A percentile compares a stretch with the other conserved stretches of the same genome.
Conservation (phyloP, 179 eudicot species). For the Dionaea muscipula region DNA sequence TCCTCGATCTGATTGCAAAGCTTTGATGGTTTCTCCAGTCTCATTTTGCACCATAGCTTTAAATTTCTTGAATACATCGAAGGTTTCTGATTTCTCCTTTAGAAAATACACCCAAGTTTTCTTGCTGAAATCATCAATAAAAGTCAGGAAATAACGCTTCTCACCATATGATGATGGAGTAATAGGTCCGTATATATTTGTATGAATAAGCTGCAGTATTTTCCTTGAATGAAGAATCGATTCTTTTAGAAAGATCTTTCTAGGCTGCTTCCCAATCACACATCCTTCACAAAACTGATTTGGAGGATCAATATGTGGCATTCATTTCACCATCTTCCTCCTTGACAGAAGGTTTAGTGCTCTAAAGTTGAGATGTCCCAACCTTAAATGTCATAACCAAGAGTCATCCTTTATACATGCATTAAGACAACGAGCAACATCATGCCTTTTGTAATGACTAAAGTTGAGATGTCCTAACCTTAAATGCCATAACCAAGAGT, state of each 20-base stretch:
- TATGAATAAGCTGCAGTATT: not conserved
- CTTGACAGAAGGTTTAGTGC: not conserved
- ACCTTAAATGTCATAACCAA: not conserved
- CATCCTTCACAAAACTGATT: not conserved
- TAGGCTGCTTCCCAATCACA: not conserved
- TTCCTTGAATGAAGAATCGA: not conserved
- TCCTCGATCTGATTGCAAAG: not conserved
- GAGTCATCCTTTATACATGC: not conserved
- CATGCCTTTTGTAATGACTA: not conserved
- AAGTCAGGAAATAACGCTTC: not conserved
- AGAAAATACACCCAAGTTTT: conserved; percentile 1
- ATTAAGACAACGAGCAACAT: not conserved
- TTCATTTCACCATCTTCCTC: not conserved
- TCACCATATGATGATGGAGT: not conserved
- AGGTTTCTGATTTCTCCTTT: not conserved
- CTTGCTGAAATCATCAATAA: not conserved
- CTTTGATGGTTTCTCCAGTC: not conserved
- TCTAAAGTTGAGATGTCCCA: not conserved
- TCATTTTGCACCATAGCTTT: not conserved
- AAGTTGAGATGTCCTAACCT: no score
- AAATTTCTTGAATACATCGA: not conserved
- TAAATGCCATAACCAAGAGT: no score
- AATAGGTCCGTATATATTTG: not conserved
- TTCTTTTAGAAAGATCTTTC: not conserved
- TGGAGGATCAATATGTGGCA: not conserved